Evolutionary conservation across 2,329 filamentous ascomycete species (phyloP).

Genomic region (Sarocladiaceae sp.): DNA sequence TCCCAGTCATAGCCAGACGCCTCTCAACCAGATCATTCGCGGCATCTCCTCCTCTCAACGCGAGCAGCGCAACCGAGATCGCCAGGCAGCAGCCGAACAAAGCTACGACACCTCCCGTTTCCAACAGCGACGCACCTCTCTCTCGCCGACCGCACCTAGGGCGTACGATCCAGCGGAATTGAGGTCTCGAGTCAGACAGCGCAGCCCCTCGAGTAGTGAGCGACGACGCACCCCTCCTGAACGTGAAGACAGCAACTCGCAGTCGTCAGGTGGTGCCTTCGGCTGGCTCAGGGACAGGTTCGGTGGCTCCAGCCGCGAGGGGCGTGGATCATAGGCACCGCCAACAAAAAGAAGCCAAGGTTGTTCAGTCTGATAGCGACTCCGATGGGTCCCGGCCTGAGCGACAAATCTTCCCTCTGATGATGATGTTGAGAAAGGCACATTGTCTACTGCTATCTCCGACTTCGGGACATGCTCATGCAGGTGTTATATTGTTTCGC

Average conservation of each 20-base stretch:
- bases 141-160: conserved; percentile 31
- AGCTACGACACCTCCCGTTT: conserved; percentile 27
- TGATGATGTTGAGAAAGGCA: too few relatives aligned
- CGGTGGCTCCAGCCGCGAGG: conserved; percentile 22
- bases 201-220: conserved; percentile 30
- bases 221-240: conserved; percentile 15
- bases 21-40: conserved; percentile 24
- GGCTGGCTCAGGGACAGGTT: conserved; percentile 40
- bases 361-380: too few relatives aligned
- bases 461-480: too few relatives aligned
- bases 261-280: conserved; percentile 30
- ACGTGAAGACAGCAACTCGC: conserved; percentile 21
- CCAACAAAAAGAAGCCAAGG: too few relatives aligned
- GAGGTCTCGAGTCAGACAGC: conserved; percentile 28
- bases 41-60: conserved; percentile 22
- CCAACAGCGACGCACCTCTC: conserved; percentile 29
- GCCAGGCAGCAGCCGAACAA: conserved; percentile 18
- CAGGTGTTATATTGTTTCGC: too few relatives aligned
- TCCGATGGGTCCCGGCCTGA: too few relatives aligned
- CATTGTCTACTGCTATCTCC: too few relatives aligned
- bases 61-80: conserved; percentile 17
- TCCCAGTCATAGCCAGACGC: conserved; percentile 21
- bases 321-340: conserved; percentile 19
- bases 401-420: too few relatives aligned
- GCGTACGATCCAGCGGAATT: conserved; percentile 21